Base-by-base conservation (phyloP, 1,284 basidiomycete genomes). In the Ceratobasidium sp. region DNA sequence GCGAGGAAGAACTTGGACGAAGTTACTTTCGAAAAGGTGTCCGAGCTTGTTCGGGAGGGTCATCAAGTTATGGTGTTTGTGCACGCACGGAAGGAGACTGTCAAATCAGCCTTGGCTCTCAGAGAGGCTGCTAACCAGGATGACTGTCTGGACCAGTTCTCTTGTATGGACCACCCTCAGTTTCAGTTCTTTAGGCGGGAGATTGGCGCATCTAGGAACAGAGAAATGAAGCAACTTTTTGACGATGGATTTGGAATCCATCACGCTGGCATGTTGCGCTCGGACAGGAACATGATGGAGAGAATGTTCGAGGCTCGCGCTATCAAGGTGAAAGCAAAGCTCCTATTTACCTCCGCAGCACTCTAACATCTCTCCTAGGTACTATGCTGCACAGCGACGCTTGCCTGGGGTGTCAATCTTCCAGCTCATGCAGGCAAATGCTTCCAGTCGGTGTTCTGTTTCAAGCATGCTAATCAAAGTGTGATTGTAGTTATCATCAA, bases 51-150 rank as follows among this genome's bases (percentile, higher is more conserved):
- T 18, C 89, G 87, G 68, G 91, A 93, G 82, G 97, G 96, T 0
- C 98, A 99, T 85, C 98, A 99, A 85, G 97, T 99, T 78, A 99
- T 99, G 97, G 96, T 99, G 0, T 99, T 99, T 83, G 98, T 99
- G 12, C 98, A 99, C 85, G 96, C 98, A 20, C 91, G 98, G 40
- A 99, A 98, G 85, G 98, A 99, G 83, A 99, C 98, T 0, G 98
- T 99, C 80, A 98, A 98, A 84, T 92, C 95, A 0, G 97, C 97
- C 0, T 87, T 93, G 83, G 91, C 90, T n/a, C 88, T 99, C 18
- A 92, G 92, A 78, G 98, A 99, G 81, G 90, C 93, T 80, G 93
- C 96, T 0, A 84, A 90, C 9, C 85, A 89, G 20, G 96, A 98
- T 81, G 95, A 93, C 0, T 89, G 89, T 58, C 83, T 90, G 10